phyloP scores from a whole-genome alignment of 2,329 filamentous ascomycete species.

The Hypomyces perniciosus region DNA sequence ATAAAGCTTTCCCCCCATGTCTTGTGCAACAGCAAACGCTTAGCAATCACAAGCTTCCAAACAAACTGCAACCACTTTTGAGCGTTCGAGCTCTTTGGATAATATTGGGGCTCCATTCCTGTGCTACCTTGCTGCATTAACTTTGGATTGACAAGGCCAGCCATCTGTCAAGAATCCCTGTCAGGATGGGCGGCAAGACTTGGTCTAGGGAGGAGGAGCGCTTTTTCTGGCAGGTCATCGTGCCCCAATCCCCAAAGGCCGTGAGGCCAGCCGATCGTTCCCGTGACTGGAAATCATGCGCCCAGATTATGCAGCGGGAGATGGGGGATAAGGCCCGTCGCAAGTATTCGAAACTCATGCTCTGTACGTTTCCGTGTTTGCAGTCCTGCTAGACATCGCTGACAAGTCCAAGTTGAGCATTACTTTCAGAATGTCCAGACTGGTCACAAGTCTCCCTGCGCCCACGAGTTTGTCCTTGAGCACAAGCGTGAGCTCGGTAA shows the following conservation, averaged over 20 bases:
- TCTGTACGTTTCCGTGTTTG: constrained; percentile 30
- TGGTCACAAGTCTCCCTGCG: constrained; percentile 32
- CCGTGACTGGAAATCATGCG: constrained; percentile 33
- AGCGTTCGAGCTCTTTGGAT: background rate
- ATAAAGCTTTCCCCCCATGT: constrained; percentile 15
- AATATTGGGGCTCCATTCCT: background rate
- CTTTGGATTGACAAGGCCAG: background rate
- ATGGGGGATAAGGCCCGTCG: constrained; percentile 33
- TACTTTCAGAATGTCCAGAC: constrained; percentile 39
- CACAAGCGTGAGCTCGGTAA: constrained; percentile 24
- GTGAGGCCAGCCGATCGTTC: constrained; percentile 16
- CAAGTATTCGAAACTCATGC: constrained; percentile 33
- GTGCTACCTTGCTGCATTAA: background rate
- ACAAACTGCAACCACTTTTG: background rate
- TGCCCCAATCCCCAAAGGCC: constrained; percentile 33
- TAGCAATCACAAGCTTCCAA: too few relatives aligned
- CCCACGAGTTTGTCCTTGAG: constrained; percentile 27
- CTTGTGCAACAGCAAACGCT: background rate
- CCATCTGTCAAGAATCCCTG: background rate
- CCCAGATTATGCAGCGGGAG: constrained; percentile 30
- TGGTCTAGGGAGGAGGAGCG: constrained; percentile 45
- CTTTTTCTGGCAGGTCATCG: constrained; percentile 40
- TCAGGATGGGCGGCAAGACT: constrained; percentile 43
- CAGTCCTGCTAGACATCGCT: constrained; percentile 1
- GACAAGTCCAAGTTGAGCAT: constrained; percentile 34